phyloP scores from a whole-genome alignment of 306 rosid species.

The Medicago arabica region DNA sequence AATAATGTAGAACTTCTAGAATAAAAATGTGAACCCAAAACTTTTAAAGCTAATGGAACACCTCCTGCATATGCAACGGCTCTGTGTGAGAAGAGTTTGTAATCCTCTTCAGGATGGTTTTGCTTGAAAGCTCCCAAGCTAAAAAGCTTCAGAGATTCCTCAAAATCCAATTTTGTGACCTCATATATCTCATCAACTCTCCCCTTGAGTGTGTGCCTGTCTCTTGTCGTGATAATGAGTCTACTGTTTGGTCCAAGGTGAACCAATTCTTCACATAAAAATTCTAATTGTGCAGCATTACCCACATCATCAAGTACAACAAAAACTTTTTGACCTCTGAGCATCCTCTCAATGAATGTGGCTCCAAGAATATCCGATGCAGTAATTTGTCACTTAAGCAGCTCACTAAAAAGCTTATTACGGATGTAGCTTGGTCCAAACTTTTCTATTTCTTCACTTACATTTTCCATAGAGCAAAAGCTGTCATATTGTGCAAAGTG shows the following conservation, averaged over 20 bases:
- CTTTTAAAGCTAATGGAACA: conserved; percentile 24
- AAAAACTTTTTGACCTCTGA: conserved; percentile 2
- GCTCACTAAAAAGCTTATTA: conserved; percentile 7
- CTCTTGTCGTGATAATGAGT: conserved; percentile 27
- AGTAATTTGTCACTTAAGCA: neutral
- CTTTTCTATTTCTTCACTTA: conserved; percentile 21
- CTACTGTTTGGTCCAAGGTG: conserved; percentile 8
- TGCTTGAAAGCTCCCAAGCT: conserved; percentile 10
- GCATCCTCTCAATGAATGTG: neutral
- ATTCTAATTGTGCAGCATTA: neutral
- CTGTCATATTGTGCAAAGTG: conserved; percentile 27
- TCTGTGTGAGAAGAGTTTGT: neutral
- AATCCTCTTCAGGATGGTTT: conserved; percentile 3
- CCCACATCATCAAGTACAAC: conserved; percentile 33
- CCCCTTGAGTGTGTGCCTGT: neutral
- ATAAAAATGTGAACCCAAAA: conserved; percentile 21
- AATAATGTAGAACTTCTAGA: neutral
- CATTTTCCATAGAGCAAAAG: conserved; percentile 22
- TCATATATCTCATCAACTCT: neutral
- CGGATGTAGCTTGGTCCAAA: neutral
- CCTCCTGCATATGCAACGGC: conserved; percentile 28
- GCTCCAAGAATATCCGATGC: neutral
- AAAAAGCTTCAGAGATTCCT: conserved; percentile 19
- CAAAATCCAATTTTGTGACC: neutral
- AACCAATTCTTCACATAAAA: neutral